phyloP scores from a whole-genome alignment of 306 rosid genomes.

The Nissolia schottii region DNA sequence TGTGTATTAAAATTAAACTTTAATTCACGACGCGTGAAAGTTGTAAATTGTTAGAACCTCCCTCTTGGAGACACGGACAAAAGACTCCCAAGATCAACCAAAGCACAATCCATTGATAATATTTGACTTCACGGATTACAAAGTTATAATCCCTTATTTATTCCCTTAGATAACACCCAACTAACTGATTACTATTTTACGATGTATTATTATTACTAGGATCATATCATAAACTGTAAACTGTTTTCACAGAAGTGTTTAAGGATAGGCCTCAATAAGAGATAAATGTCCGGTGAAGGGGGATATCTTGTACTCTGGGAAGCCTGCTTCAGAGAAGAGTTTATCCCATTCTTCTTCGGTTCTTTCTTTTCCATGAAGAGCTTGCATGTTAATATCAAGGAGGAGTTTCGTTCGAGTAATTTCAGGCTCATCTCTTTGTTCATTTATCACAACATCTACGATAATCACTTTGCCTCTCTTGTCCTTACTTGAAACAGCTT shows the following conservation, averaged over 20 bases:
- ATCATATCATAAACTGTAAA: too few species aligned
- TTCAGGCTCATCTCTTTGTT: constrained; percentile 11
- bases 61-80: too few species aligned
- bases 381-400: constrained; percentile 34
- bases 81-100: too few species aligned
- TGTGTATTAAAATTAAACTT: too few species aligned
- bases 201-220: too few species aligned
- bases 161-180: too few species aligned
- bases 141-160: too few species aligned
- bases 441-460: constrained; percentile 40
- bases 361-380: constrained; percentile 30
- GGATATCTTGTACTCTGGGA: constrained; percentile 29
- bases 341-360: constrained; percentile 39
- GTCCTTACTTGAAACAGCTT: constrained; percentile 24
- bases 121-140: too few species aligned
- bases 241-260: neutral
- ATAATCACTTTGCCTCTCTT: constrained; percentile 35
- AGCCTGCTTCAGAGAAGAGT: constrained; percentile 40
- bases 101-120: too few species aligned
- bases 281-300: constrained; percentile 35
- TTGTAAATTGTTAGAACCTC: too few species aligned
- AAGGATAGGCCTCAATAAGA: constrained; percentile 49
- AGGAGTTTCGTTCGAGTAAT: constrained; percentile 23
- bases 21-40: too few species aligned
- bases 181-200: too few species aligned